Evolutionary conservation across 1,284 basidiomycete genomes (phyloP), one percentile per base, ranked within the genome.

Genomic region (Microbotryum saponariae): DNA sequence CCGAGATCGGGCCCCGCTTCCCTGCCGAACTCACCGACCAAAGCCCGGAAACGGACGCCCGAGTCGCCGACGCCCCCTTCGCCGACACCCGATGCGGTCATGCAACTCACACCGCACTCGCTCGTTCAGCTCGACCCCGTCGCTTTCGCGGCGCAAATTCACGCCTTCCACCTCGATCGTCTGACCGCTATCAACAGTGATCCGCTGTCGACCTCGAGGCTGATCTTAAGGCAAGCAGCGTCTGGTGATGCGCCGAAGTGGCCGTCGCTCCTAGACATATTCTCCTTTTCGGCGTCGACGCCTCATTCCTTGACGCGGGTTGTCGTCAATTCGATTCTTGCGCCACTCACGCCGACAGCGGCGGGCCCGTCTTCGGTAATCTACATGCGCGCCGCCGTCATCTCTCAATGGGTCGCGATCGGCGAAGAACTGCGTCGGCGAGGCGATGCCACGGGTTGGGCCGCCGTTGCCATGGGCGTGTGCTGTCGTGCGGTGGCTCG

Each of bases 301-400:
- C 86, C 87, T 2, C 85, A 89, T 72, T 89, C 87, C 87, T 76
- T 89, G 48, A 89, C 88, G 7, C 84, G 82, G 65, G 73, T 85
- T 12, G 76, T 89, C 9, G 74, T 89, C 2, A 74, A 84, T 55
- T 85, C 87, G 71, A 81, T 88, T 8, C 78, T 88, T 8, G 82
- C 82, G 18, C 37, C 37, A 6, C 79, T 81, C 9, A 60, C 65
- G 47, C 83, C 83, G 6, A 21, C 21, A 27, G 51, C 10, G 20
- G 27, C 49, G 16, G 12, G 49, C 25, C 37, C 47, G n/a, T 42
- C 56, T 14, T 49, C 47, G n/a, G 23, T 33, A 0, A 29, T 44
- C 7, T 84, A 86, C 70, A 81, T 83, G 0, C 79, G 87, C 16
- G 84, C 85, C 8, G 85, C 86, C 63, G 79, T 86, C 6, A 83